phyloP scores from a whole-genome alignment of 352 stramenopile species.

The Stramenopiles sp. region DNA sequence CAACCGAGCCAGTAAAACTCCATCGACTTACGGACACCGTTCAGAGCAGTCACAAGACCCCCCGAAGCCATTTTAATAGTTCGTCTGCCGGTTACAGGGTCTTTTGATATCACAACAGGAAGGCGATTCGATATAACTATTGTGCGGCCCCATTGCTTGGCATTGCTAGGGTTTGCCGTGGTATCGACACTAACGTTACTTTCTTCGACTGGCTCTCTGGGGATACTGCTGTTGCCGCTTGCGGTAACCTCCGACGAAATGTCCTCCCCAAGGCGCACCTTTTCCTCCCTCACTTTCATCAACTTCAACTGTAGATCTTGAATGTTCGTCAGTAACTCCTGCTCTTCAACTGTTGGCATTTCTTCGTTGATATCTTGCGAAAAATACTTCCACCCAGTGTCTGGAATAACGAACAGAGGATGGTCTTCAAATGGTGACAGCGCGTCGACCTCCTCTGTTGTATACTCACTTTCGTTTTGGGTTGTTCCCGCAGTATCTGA shows the following conservation, averaged over 20 bases:
- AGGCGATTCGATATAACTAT: conserved; percentile 71
- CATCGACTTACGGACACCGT: conserved; percentile 57
- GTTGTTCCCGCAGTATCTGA: background rate
- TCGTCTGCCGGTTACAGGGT: conserved; percentile 54
- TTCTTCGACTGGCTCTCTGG: background rate
- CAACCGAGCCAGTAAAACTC: conserved; percentile 72
- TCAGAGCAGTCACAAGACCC: conserved; percentile 58
- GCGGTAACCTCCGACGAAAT: conserved; percentile 14
- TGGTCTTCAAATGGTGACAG: background rate
- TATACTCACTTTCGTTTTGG: background rate
- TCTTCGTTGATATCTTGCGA: background rate
- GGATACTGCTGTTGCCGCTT: background rate
- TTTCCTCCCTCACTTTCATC: conserved; percentile 37
- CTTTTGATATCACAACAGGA: conserved; percentile 61
- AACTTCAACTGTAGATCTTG: conserved; percentile 66
- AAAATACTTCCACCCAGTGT: background rate
- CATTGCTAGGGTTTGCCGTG: too few species aligned
- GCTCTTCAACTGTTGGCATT: conserved; percentile 26
- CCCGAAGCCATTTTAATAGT: conserved; percentile 62
- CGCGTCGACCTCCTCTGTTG: background rate
- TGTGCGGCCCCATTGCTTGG: conserved; percentile 40
- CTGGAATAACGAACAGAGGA: background rate
- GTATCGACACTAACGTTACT: too few species aligned
- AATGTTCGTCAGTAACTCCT: conserved; percentile 66
- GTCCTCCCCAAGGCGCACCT: conserved; percentile 37